Evolutionary conservation across 192 early-diverging fungal genomes (phyloP).

Genomic region (Coemansia sp.): DNA sequence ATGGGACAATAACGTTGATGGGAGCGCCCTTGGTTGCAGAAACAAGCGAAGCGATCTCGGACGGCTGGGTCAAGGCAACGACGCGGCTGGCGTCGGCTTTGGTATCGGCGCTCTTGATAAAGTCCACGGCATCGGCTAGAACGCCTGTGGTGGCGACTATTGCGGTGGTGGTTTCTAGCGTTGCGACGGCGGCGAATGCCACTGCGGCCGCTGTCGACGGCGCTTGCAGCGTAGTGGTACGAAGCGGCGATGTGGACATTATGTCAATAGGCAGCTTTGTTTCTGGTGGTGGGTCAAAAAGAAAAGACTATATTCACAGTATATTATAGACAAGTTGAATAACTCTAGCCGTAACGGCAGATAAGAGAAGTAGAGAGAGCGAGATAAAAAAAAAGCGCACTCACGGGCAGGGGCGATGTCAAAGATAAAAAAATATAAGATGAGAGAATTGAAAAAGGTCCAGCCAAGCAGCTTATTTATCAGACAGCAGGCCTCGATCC

Average conservation of each 20-base stretch:
- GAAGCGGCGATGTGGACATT: constrained; percentile 27
- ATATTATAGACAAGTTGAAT: not conserved
- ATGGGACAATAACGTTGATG: constrained; percentile 20
- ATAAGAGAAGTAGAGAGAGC: not conserved
- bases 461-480: not conserved
- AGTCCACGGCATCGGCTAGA: constrained; percentile 8
- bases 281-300: not conserved
- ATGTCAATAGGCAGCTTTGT: constrained; percentile 3
- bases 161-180: constrained; percentile 24
- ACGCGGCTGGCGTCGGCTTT: not conserved
- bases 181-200: constrained; percentile 24
- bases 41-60: constrained; percentile 21
- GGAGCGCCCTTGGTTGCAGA: not conserved
- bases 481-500: constrained; percentile 1
- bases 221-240: constrained; percentile 15
- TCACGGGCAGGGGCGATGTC: too few relatives aligned
- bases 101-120: constrained; percentile 11
- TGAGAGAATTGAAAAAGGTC: not conserved
- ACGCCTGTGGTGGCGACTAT: constrained; percentile 4
- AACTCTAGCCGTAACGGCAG: not conserved
- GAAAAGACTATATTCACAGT: not conserved
- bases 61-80: constrained; percentile 19
- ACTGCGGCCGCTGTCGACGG: constrained; percentile 36
- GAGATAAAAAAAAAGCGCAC: not conserved
- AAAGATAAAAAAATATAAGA: not conserved